phyloP scores from a whole-genome alignment of 306 rosid species.

The Styphnolobium japonicum region DNA sequence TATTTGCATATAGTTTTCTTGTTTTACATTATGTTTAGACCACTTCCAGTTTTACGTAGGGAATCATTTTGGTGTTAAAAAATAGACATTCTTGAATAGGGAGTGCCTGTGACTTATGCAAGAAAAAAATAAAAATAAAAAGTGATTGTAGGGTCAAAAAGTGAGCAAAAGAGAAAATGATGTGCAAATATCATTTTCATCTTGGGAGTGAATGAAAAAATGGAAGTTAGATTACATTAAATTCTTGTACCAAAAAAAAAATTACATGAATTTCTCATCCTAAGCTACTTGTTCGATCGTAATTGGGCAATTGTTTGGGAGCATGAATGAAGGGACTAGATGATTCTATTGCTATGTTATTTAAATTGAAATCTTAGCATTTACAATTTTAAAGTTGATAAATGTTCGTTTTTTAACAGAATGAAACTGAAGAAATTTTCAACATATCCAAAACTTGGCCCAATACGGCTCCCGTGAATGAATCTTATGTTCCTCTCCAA shows the following conservation, averaged over 20 bases:
- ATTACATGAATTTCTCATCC: neutral
- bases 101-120: neutral
- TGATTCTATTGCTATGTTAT: neutral
- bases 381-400: neutral
- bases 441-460: conserved; percentile 12
- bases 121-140: neutral
- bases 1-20: neutral
- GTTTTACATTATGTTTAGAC: too few species aligned
- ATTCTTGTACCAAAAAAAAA: too few species aligned
- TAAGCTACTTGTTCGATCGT: neutral
- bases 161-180: neutral
- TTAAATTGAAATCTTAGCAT: conserved; percentile 11
- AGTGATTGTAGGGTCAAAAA: neutral
- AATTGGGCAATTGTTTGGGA: neutral
- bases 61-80: neutral
- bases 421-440: conserved; percentile 21
- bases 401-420: conserved; percentile 19
- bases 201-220: neutral
- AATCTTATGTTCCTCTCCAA: conserved; percentile 15
- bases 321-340: neutral
- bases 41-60: neutral
- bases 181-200: neutral
- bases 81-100: neutral
- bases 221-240: too few species aligned
- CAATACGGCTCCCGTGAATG: conserved; percentile 21